Base-by-base conservation (phyloP, 345 rosid genomes). In the Gossypium raimondii region DNA sequence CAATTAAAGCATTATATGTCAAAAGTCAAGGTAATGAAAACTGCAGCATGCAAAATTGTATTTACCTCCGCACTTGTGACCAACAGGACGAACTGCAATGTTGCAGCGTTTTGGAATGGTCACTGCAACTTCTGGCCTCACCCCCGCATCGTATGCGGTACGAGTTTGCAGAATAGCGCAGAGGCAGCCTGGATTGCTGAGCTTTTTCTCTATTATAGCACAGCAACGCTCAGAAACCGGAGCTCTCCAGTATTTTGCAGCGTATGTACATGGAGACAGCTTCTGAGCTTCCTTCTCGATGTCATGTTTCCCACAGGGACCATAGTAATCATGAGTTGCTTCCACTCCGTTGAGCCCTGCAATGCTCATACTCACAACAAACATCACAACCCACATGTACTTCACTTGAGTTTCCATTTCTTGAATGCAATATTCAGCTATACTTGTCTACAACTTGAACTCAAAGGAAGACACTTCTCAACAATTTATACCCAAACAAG, bases 51-150 rank as follows among this genome's bases (percentile, higher is more conserved):
- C 62, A 22, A 48, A 73, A 4, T 56, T 75, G 14, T 61, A 92
- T 93, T 34, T 34, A 34, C 38, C 90, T 89, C 97, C 94, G 73
- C 98, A 94, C 80, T 87, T 85, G 87, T 89, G 88, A 73, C 97
- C 97, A 13, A 88, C 78, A 2, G 97, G 97, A 72, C 94, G 94
- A 81, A 81, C 78, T 59, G 80, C 76, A 43, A 94, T 75, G 85
- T 92, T 86, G 89, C 98, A 92, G 43, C 97, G 90, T 73, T 92
- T 88, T 17, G 99, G 97, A 75, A 95, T 87, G 79, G 97, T 91
- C 67, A 95, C 76, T 1, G 99, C 94, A 45, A 89, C 75, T 72
- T 87, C 91, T 0, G 93, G 90, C 80, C 87, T 87, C 74, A 82
- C 78, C 18, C 99, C 98, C 6, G 92, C 85, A 25, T 79, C 83